phyloP scores from a whole-genome alignment of 345 rosid genomes.

The Lepidium africanum region DNA sequence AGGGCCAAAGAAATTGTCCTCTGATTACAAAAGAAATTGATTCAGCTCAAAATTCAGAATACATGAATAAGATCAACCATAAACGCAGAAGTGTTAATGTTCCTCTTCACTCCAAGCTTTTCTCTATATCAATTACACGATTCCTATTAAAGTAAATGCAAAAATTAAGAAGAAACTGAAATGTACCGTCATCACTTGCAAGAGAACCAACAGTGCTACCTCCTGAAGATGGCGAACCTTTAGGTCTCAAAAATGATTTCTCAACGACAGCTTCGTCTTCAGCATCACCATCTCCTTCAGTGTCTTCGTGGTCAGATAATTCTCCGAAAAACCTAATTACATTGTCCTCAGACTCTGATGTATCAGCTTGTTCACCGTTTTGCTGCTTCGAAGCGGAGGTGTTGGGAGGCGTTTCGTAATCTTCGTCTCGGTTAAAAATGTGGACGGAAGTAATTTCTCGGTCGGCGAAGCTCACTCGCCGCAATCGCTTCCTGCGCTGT shows the following conservation, averaged over 20 bases:
- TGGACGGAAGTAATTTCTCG: slow-evolving; percentile 86
- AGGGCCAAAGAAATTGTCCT: slow-evolving; percentile 77
- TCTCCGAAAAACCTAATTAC: slow-evolving; percentile 46
- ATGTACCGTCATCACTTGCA: slow-evolving; percentile 61
- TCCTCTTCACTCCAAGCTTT: not conserved
- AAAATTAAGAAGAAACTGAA: not conserved
- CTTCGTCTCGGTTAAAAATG: slow-evolving; percentile 89
- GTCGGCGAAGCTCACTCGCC: slow-evolving; percentile 98
- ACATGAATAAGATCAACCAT: not conserved
- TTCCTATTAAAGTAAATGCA: not conserved
- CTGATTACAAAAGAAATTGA: slow-evolving; percentile 25
- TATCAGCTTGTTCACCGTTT: slow-evolving; percentile 15
- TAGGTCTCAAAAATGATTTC: slow-evolving; percentile 52
- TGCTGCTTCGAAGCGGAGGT: slow-evolving; percentile 22
- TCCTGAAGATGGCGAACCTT: slow-evolving; percentile 74
- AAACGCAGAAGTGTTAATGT: not conserved
- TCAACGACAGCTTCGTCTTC: slow-evolving; percentile 23
- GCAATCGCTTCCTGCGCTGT: slow-evolving; percentile 51
- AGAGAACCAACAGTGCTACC: slow-evolving; percentile 69
- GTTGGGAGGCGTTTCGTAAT: slow-evolving; percentile 61
- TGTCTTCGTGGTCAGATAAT: slow-evolving; percentile 52
- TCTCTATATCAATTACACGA: not conserved
- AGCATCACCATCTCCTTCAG: slow-evolving; percentile 33
- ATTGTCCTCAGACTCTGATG: slow-evolving; percentile 30
- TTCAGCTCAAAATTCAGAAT: slow-evolving; percentile 14